Evolutionary conservation across 345 rosid species (phyloP), one percentile per base, ranked within the genome.

Genomic region (Brassica incana): DNA sequence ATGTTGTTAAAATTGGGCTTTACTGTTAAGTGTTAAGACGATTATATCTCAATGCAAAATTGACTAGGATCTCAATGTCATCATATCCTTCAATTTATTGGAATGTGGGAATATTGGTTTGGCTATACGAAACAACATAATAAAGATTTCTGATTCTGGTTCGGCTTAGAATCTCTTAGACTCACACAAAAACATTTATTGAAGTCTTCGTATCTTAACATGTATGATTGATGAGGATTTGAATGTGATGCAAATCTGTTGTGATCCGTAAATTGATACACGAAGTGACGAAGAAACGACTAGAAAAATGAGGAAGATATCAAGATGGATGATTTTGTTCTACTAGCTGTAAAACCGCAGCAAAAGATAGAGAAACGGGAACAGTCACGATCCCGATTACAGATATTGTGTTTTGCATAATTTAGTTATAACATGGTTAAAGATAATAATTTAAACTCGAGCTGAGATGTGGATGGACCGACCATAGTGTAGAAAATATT

Each of bases 301-400:
- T 78, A 65, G 72, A 78, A 56, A 71, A 77, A 50, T 50, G 30
- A 71, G 71, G 32, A 52, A 52, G 65, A 71, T n/a, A 78, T 72
- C 77, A 78, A 18, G 67, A 56, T 1, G 62, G 62, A 72, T 56
- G 81, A 72, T 78, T 78, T 78, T 59, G 73, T 66, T 78, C 68
- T 59, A 78, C 64, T 61, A 78, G 77, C 77, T 78, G 73, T 72
- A 78, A 72, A 78, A 72, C 73, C 77, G 81, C 69, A 25, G 60
- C 69, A 50, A 72, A 9, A 30, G 30, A 58, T 78, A 66, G 52
- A 32, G 62, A 72, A 78, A 72, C 54, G 62, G 63, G 69, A 72
- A 78, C 73, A 58, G 6, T 72, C 77, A 59, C 52, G 73, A 78
- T 78, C 82, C 66, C 29, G 33, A 12, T 25, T 30, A 9, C 61